phyloP scores from a whole-genome alignment of 805 yeast genomes.

The Danielozyma ontarioensis region DNA sequence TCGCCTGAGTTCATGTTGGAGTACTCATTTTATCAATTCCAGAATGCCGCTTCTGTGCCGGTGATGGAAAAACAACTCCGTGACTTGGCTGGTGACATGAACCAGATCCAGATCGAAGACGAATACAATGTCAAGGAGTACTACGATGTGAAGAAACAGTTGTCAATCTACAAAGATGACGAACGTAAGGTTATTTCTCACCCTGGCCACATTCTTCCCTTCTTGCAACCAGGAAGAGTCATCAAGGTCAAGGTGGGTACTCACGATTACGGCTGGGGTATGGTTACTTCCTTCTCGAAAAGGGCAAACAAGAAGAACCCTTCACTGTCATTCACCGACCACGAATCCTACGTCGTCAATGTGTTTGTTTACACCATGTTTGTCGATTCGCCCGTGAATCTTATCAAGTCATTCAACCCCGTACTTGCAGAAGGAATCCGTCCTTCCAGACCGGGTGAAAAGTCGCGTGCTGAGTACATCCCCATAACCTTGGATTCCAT shows the following conservation, averaged over 20 bases:
- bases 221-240: slow-evolving; percentile 85
- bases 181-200: slow-evolving; percentile 80
- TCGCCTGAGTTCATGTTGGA: slow-evolving; percentile 97
- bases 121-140: slow-evolving; percentile 73
- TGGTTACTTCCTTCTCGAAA: slow-evolving; percentile 72
- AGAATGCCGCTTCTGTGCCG: slow-evolving; percentile 88
- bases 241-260: slow-evolving; percentile 58
- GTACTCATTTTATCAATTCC: slow-evolving; percentile 91
- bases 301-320: slow-evolving; percentile 60
- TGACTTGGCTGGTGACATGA: slow-evolving; percentile 47
- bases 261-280: slow-evolving; percentile 93
- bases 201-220: slow-evolving; percentile 81
- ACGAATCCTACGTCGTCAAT: slow-evolving; percentile 83
- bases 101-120: slow-evolving; percentile 49
- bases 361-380: slow-evolving; percentile 78
- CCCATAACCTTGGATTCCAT: slow-evolving; percentile 83
- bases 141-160: slow-evolving; percentile 72
- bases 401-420: slow-evolving; percentile 74
- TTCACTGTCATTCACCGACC: slow-evolving; percentile 62
- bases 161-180: slow-evolving; percentile 67
- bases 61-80: slow-evolving; percentile 61
- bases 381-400: slow-evolving; percentile 76
- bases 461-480: slow-evolving; percentile 66
- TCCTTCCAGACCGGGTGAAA: slow-evolving; percentile 72
- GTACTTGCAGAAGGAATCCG: slow-evolving; percentile 83